Evolutionary conservation across 2,329 filamentous ascomycete species (phyloP), one percentile per base, ranked within the genome.

Genomic region (Nothopassalora personata): DNA sequence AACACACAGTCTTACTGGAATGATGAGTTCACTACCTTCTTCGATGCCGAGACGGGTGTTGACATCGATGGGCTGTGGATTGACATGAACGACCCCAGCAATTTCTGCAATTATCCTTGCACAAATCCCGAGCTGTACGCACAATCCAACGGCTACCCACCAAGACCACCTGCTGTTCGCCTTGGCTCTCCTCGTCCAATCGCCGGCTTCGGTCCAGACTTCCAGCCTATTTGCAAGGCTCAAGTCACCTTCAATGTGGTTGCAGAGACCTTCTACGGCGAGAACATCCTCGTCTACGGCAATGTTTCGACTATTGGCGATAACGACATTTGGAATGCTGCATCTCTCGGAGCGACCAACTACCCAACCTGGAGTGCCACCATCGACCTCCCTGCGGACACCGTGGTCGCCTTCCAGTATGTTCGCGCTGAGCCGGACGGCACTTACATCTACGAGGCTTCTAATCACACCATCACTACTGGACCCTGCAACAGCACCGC

Each of bases 11-110:
- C 74, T 1, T 94, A 85, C 72, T 93, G 89, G 89, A 85, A 84
- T 63, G 78, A 79, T 4, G 82, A 92, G 69, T 87, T 93, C 65
- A 72, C 70, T 0, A 71, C 69, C 1, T 90, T 90, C 75, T 91
- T 92, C 74, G 73, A 80, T 60, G 73, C 81, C 0, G 77, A 84
- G 0, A 79, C 75, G 1, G 89, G 89, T 31, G 79, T 93, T 15
- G 83, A 92, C 64, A 87, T 93, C 52, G 89, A 93, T 61, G 89
- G 83, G 1, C 77, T 93, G 1, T 71, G 69, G 86, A 89, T 90
- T 64, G 88, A 90, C 66, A 84, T 88, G 83, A 82, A 80, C 31
- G 83, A 86, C 66, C 81, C 81, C 0, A 76, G 77, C 23, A 85
- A 80, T 30, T 89, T 86, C 73, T 66, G 72, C 70, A 9, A 75